Percentiles rank a stretch among this genome's conserved stretches.
Evolutionary conservation across 192 early-diverging fungal genomes (phyloP).

Genomic region (Phlyctochytrium arcticum): DNA sequence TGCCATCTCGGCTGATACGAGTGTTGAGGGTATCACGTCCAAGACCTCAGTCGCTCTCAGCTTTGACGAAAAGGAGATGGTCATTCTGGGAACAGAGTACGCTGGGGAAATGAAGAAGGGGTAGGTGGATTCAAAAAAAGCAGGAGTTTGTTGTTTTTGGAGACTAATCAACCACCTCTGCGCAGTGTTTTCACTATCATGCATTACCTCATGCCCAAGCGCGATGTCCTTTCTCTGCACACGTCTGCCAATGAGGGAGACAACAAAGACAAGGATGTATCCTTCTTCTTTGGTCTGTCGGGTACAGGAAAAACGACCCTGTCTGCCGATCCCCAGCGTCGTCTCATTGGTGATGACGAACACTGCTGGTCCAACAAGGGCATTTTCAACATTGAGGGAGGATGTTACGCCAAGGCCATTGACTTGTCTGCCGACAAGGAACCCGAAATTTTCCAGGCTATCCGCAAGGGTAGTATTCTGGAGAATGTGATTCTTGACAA

Average conservation of each 20-base stretch:
- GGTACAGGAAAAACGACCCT: slow-evolving; percentile 85
- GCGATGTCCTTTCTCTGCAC: slow-evolving; percentile 70
- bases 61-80: slow-evolving; percentile 84
- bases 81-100: slow-evolving; percentile 92
- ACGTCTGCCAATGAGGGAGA: slow-evolving; percentile 85
- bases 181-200: slow-evolving; percentile 79
- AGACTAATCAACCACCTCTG: neutral
- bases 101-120: slow-evolving; percentile 98
- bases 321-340: slow-evolving; percentile 77
- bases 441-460: slow-evolving; percentile 92
- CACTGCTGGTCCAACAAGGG: slow-evolving; percentile 91
- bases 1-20: slow-evolving; percentile 70
- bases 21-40: slow-evolving; percentile 81
- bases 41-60: slow-evolving; percentile 79
- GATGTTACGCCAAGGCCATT: slow-evolving; percentile 94
- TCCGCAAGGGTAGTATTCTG: slow-evolving; percentile 79
- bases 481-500: slow-evolving; percentile 82
- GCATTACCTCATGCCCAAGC: slow-evolving; percentile 95
- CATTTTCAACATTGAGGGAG: slow-evolving; percentile 95
- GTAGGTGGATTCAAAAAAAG: neutral
- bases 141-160: neutral
- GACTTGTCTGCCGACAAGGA: slow-evolving; percentile 89
- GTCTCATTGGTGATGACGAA: slow-evolving; percentile 93
- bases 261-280: slow-evolving; percentile 65
- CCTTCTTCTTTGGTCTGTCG: slow-evolving; percentile 92